A percentile compares a stretch with the other conserved stretches of the same genome.
phyloP scores from a whole-genome alignment of 805 yeast genomes.

The Candida maesae region DNA sequence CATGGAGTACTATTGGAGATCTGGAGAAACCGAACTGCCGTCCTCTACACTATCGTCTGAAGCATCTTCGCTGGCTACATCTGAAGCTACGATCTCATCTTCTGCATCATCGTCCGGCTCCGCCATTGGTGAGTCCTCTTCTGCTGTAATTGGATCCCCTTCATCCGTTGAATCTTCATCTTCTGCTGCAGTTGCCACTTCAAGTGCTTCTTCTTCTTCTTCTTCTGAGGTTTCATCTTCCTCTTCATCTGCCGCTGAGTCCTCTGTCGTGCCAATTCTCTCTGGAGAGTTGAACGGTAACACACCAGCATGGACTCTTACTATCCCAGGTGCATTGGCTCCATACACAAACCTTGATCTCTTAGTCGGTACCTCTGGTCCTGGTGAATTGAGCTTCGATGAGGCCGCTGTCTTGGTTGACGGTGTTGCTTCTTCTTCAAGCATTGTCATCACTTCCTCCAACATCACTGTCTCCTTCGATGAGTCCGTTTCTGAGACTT shows the following conservation, averaged over 20 bases:
- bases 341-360: constrained; percentile 19
- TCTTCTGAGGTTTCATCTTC: neutral
- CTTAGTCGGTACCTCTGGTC: constrained; percentile 7
- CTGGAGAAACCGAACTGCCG: too few species aligned
- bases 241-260: too few species aligned
- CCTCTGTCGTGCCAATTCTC: too few species aligned
- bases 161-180: constrained; percentile 13
- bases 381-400: neutral
- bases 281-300: constrained; percentile 16
- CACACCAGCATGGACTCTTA: constrained; percentile 5
- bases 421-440: constrained; percentile 4
- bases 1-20: neutral
- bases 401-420: constrained; percentile 1
- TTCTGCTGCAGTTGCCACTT: constrained; percentile 2
- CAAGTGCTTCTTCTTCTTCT: constrained; percentile 20
- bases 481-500: neutral
- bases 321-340: constrained; percentile 19
- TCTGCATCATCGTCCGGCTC: constrained; percentile 19
- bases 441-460: constrained; percentile 2
- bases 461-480: constrained; percentile 3
- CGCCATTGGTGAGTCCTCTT: constrained; percentile 7
- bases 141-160: neutral
- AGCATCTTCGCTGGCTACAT: too few species aligned
- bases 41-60: constrained; percentile 7
- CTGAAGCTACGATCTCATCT: too few species aligned